Evolutionary conservation across 805 yeast species (phyloP).

Genomic region (Hanseniaspora jakobsenii): DNA sequence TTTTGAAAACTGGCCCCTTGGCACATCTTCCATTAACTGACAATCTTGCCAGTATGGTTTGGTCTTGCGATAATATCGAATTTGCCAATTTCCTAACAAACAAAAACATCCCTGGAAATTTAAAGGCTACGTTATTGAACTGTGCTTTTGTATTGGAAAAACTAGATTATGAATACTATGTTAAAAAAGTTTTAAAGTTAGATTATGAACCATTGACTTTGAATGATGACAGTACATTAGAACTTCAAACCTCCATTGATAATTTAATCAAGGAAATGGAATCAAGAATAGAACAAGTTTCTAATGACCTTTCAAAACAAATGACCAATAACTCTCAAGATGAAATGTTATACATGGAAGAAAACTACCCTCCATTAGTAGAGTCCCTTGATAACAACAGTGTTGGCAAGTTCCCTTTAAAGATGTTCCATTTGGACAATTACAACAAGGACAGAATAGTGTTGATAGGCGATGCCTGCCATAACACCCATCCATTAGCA

Average conservation of each 20-base stretch:
- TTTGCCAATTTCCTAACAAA: conserved; percentile 50
- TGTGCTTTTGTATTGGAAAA: conserved; percentile 76
- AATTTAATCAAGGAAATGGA: conserved; percentile 53
- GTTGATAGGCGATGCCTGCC: conserved; percentile 96
- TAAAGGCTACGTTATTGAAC: conserved; percentile 61
- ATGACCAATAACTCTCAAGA: conserved; percentile 22
- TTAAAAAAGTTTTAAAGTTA: conserved; percentile 24
- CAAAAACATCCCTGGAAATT: conserved; percentile 37
- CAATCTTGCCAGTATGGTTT: conserved; percentile 79
- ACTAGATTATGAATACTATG: conserved; percentile 61
- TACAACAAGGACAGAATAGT: conserved; percentile 79
- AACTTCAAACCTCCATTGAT: conserved; percentile 32
- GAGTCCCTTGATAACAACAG: conserved; percentile 47
- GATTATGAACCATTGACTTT: too few species aligned
- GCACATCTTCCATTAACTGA: conserved; percentile 72
- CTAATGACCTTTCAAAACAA: conserved; percentile 23
- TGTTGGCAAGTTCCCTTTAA: conserved; percentile 80
- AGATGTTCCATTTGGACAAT: conserved; percentile 79
- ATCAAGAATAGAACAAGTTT: conserved; percentile 44
- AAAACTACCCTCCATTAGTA: conserved; percentile 55
- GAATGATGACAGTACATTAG: conserved; percentile 24
- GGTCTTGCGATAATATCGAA: conserved; percentile 74
- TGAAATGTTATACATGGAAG: conserved; percentile 38
- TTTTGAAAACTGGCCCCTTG: conserved; percentile 81
- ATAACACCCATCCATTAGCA: conserved; percentile 91